Conservation (phyloP, 225 moss, liverwort and hornwort species). For the Climacium dendroides region DNA sequence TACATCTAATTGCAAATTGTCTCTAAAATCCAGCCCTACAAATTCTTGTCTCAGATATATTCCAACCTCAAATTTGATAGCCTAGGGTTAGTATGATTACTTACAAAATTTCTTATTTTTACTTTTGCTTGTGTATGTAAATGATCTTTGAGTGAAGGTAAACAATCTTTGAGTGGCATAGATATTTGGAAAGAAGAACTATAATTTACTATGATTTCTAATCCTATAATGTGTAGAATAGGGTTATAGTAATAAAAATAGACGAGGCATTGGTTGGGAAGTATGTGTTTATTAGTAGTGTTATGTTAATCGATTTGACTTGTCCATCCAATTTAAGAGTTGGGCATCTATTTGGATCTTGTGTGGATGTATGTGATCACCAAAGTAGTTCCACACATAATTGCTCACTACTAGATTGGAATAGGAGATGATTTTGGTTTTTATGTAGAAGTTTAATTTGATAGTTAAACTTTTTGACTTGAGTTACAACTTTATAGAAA, state of each 20-base stretch:
- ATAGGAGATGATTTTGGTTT: neutral
- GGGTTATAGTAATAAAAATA: neutral
- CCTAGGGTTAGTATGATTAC: neutral
- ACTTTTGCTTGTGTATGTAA: neutral
- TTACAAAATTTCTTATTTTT: neutral
- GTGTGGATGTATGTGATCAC: no score
- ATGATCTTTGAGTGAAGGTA: neutral
- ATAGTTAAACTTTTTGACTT: neutral
- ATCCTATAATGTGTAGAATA: neutral
- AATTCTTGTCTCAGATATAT: neutral
- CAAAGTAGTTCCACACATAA: neutral
- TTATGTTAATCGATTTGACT: no score
- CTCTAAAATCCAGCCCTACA: neutral
- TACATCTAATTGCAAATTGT: neutral
- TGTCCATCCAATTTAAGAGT: no score
- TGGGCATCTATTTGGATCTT: no score
- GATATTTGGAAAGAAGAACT: neutral
- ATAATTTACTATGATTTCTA: neutral
- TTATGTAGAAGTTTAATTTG: neutral
- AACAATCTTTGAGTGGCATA: neutral
- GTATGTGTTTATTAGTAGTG: no score
- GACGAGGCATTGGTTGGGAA: no score
- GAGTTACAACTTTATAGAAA: neutral
- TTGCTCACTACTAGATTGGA: neutral
- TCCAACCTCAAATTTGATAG: neutral